Base-by-base conservation (phyloP, 164 flowering plant species). In the Annona cherimola region DNA sequence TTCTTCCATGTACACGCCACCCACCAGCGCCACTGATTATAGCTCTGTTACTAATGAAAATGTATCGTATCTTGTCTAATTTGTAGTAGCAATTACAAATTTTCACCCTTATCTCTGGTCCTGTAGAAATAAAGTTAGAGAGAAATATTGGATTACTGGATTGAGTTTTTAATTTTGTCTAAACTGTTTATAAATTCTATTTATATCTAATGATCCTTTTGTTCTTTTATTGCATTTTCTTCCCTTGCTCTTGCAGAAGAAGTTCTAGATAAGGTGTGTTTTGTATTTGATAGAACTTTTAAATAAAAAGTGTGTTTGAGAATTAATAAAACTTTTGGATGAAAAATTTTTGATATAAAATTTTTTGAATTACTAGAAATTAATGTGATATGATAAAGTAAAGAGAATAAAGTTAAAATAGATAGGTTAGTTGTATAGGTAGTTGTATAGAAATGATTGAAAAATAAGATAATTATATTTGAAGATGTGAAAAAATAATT, bases 1-100 rank as follows among this genome's bases (percentile, higher is more conserved):
- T 66, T 80, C 91, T 70, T 71, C 85, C 74, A 71, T 82, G 77
- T 26, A 80, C 68, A 76, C 84, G 14, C 84, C 79, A 18, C 82
- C 80, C 42, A 77, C 84, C 2, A 84, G 42, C 60, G 64, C 78
- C 63, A 65, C 83, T 5, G 89, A 82, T 69, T 91, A 82, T 75
- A 83, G 82, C 81, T 73, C 83, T 68, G 80, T 88, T 72, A 77
- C 89, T n/a, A 83, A 75, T 74, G 88, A 91, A 57, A 86, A 86
- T 74, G 81, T 82, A 71, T 70, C 88, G 26, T 91, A 79, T 78
- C 89, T 88, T 71, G 87, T 84, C 73, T 89, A 76, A 43, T 64
- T 76, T 50, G 18, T 39, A 40, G 43, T 20, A 45, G 5, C 18
- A 55, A 26, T 63, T 69, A 11, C 71, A 79, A 66, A 65, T 66